phyloP scores from a whole-genome alignment of 257 asterid species.

The Pogostemon cablin region DNA sequence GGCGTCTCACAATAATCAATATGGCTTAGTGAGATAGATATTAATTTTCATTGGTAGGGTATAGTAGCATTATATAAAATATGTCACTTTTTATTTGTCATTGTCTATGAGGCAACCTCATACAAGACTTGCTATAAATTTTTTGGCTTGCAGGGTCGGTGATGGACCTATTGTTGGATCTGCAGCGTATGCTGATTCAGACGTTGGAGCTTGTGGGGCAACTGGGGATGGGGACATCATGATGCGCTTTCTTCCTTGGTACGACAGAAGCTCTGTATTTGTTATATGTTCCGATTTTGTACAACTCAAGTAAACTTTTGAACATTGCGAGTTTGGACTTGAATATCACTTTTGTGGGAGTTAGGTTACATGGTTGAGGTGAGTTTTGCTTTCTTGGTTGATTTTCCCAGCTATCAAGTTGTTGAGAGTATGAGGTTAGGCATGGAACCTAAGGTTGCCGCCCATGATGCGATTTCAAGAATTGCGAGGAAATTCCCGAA shows the following conservation, averaged over 20 bases:
- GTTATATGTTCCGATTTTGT: neutral
- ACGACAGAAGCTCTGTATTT: constrained; percentile 20
- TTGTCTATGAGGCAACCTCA: neutral
- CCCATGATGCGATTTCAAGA: constrained; percentile 81
- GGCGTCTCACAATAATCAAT: too few relatives aligned
- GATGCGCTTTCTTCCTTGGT: constrained; percentile 99
- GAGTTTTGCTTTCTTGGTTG: constrained; percentile 11
- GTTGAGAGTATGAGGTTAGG: constrained; percentile 98
- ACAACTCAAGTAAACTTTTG: too few relatives aligned
- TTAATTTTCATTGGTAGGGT: too few relatives aligned
- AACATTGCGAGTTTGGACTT: neutral
- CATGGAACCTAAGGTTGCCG: constrained; percentile 90
- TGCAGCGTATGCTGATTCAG: constrained; percentile 84
- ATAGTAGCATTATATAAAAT: too few relatives aligned
- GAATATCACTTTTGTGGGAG: constrained; percentile 13
- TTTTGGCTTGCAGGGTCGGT: constrained; percentile 64
- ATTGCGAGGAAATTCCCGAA: constrained; percentile 70
- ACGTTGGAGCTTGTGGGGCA: constrained; percentile 97
- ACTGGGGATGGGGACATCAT: constrained; percentile 97
- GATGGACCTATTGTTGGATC: constrained; percentile 99
- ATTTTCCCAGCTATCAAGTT: constrained; percentile 74
- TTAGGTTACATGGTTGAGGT: neutral
- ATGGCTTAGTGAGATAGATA: too few relatives aligned
- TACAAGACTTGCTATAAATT: constrained; percentile 5
- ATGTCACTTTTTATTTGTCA: too few relatives aligned